phyloP scores from a whole-genome alignment of 768 basidiomycete genomes.

The Boletus speciosus region DNA sequence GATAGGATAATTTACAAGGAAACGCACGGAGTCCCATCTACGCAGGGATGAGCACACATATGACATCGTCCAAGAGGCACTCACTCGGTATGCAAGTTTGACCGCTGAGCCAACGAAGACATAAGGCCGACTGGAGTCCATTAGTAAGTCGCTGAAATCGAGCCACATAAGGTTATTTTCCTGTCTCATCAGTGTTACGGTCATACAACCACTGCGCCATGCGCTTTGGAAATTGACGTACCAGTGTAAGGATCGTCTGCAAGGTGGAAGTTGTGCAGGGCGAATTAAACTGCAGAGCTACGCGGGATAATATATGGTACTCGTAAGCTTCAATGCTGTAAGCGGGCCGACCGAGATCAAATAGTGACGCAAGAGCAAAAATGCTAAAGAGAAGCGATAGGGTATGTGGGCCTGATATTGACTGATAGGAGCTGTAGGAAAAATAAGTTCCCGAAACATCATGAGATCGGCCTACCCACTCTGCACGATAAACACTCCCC shows the following conservation, averaged over 20 bases:
- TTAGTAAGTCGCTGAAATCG: conserved; percentile 52
- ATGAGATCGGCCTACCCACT: conserved; percentile 33
- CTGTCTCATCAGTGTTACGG: conserved; percentile 20
- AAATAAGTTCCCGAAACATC: not conserved
- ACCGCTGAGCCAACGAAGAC: conserved; percentile 56
- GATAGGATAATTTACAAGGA: not conserved
- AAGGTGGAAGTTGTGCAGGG: conserved; percentile 48
- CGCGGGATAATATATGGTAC: conserved; percentile 58
- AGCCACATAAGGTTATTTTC: conserved; percentile 46
- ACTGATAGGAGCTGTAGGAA: conserved; percentile 37
- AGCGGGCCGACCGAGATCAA: conserved; percentile 48
- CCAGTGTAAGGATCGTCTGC: conserved; percentile 52
- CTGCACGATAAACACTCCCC: conserved; percentile 49
- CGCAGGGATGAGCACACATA: not conserved
- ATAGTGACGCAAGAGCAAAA: conserved; percentile 63
- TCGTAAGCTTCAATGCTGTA: conserved; percentile 55
- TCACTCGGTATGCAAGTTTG: conserved; percentile 56
- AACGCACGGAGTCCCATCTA: conserved; percentile 54
- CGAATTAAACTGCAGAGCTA: conserved; percentile 48
- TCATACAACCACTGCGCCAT: conserved; percentile 11
- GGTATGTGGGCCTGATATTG: conserved; percentile 44
- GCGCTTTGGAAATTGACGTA: conserved; percentile 30
- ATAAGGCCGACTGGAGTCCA: conserved; percentile 49
- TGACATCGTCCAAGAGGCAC: conserved; percentile 20
- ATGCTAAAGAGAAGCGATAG: conserved; percentile 62